A percentile compares a stretch with the other conserved stretches of the same genome.
Conservation (phyloP, 371 early-diverging fungal species). For the Catenaria anguillulae region DNA sequence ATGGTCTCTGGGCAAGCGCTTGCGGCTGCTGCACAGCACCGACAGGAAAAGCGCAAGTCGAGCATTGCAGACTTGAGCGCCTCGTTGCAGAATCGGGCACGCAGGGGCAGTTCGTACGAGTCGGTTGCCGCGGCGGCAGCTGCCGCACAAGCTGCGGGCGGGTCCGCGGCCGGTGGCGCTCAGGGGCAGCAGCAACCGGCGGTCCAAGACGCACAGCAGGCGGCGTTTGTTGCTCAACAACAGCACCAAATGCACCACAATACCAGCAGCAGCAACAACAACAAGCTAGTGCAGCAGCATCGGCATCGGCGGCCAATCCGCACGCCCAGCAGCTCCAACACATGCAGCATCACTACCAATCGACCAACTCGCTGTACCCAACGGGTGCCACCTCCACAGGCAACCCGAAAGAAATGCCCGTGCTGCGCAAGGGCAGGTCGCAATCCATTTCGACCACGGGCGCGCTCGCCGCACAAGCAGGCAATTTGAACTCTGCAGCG, state of each 20-base stretch:
- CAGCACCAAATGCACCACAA: no score
- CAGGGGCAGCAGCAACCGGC: neutral
- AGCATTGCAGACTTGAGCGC: neutral
- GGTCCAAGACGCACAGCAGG: no score
- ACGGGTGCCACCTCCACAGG: neutral
- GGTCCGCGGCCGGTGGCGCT: neutral
- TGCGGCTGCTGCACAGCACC: no score
- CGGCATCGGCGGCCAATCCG: no score
- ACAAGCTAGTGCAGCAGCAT: no score
- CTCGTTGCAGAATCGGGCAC: neutral
- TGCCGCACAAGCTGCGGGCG: no score
- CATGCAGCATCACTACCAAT: neutral
- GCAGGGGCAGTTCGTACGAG: neutral
- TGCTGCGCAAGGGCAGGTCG: neutral
- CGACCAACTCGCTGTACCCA: neutral
- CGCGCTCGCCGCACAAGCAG: neutral
- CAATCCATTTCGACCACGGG: neutral
- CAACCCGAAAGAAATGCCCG: neutral
- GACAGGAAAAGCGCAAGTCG: slow-evolving; percentile 4
- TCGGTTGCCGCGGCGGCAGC: neutral
- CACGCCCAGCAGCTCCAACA: no score
- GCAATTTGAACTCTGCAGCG: neutral
- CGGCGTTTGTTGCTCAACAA: neutral
- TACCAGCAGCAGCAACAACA: neutral
- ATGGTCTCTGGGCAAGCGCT: no score